These are phyloP conservation scores for Zizania palustris DNA, from an alignment of 202 grass and related monocot genomes.

Conservation along the genomic window DNA sequence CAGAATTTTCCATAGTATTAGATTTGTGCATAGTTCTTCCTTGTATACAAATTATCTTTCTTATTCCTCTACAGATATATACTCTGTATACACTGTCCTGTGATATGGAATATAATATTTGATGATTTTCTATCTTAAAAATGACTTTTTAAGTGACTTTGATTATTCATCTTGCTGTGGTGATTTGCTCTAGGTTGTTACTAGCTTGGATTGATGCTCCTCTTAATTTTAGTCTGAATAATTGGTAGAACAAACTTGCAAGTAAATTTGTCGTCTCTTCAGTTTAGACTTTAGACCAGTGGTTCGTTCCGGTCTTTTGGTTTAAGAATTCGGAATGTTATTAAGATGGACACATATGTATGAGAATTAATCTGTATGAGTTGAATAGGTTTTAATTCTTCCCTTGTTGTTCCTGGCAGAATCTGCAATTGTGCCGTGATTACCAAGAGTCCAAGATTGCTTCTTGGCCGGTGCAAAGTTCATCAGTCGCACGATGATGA, in stretches of 20 bases:
- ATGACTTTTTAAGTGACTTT: too few relatives aligned
- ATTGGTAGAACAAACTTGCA: not conserved
- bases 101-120: too few relatives aligned
- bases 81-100: too few relatives aligned
- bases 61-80: too few relatives aligned
- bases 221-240: not conserved
- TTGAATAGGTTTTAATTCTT: conserved; percentile 25
- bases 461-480: not conserved
- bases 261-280: not conserved
- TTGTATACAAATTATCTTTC: too few relatives aligned
- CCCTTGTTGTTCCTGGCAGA: conserved; percentile 38
- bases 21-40: too few relatives aligned
- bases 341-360: too few relatives aligned
- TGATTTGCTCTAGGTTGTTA: conserved; percentile 22
- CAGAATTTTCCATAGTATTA: too few relatives aligned
- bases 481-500: conserved; percentile 23
- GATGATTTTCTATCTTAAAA: too few relatives aligned
- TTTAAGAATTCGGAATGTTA: conserved; percentile 20
- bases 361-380: not conserved
- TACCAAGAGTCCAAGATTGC: not conserved
- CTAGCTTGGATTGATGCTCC: not conserved
- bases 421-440: conserved; percentile 28
- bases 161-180: not conserved
- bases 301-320: not conserved
- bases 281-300: too few relatives aligned